Percentiles rank a stretch among this genome's conserved stretches.
Conservation (phyloP, 148 eudicot species). For the Amaranthus hypochondriacus region DNA sequence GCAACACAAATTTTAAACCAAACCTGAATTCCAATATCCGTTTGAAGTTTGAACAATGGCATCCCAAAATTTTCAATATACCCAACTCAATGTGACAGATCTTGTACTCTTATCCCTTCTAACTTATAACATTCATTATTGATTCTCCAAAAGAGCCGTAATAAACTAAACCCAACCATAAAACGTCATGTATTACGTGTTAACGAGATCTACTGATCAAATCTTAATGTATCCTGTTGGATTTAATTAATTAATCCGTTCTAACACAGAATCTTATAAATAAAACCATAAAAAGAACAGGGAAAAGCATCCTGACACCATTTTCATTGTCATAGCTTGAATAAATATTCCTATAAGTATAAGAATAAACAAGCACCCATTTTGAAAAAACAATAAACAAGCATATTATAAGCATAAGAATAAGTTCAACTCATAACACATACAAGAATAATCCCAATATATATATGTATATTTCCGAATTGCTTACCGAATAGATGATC, state of each 20-base stretch:
- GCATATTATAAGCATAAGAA: conserved; percentile 1
- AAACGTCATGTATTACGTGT: neutral
- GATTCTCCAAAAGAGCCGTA: neutral
- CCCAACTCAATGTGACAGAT: neutral
- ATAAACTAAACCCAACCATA: neutral
- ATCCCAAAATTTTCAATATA: neutral
- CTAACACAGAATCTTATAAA: neutral
- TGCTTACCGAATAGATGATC: conserved; percentile 43
- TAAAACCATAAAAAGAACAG: neutral
- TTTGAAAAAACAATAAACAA: neutral
- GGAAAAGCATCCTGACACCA: neutral
- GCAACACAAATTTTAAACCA: neutral
- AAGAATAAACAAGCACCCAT: neutral
- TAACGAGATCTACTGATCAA: neutral
- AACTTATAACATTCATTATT: too few species aligned
- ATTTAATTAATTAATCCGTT: neutral
- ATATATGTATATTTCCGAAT: neutral
- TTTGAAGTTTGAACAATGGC: neutral
- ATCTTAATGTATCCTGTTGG: neutral
- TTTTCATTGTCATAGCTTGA: neutral
- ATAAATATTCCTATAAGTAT: neutral
- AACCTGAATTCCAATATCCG: neutral
- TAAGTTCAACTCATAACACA: neutral
- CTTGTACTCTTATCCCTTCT: neutral
- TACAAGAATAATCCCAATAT: neutral